These are phyloP conservation scores for Alternaria sp. DNA, from an alignment of 2,329 filamentous ascomycete species.

Conservation along the genomic window DNA sequence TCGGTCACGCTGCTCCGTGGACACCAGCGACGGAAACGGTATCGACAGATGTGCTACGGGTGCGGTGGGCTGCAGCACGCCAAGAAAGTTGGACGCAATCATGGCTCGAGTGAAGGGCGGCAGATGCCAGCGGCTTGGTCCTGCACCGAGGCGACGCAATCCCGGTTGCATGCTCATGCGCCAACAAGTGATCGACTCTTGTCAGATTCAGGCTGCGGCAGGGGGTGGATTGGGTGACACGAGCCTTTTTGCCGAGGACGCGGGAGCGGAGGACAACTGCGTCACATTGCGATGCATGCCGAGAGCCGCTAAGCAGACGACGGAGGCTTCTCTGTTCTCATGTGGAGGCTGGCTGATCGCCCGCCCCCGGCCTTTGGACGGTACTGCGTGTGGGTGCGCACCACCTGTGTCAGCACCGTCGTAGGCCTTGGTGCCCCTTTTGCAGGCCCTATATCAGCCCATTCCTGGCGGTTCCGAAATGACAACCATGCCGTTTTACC, in stretches of 20 bases:
- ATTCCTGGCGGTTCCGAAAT: constrained; percentile 10
- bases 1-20: constrained; percentile 25
- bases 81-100: constrained; percentile 18
- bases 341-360: constrained; percentile 37
- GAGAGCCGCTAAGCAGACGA: constrained; percentile 37
- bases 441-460: neutral
- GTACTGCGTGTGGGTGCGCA: neutral
- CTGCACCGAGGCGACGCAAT: constrained; percentile 31
- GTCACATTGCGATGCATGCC: constrained; percentile 36
- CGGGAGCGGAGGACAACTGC: constrained; percentile 44
- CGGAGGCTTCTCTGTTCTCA: constrained; percentile 37
- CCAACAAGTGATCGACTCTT: constrained; percentile 40
- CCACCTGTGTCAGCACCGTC: constrained; percentile 5
- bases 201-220: constrained; percentile 37
- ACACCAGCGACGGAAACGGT: constrained; percentile 27
- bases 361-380: constrained; percentile 14
- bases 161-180: constrained; percentile 37
- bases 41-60: constrained; percentile 27
- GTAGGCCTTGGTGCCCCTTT: constrained; percentile 13
- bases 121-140: constrained; percentile 41
- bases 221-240: constrained; percentile 39
- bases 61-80: constrained; percentile 23
- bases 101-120: constrained; percentile 17
- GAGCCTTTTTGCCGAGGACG: constrained; percentile 40
- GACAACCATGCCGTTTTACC: neutral